Conservation (phyloP, 2,329 filamentous ascomycete genomes). For the Sclerotinia trifoliorum region DNA sequence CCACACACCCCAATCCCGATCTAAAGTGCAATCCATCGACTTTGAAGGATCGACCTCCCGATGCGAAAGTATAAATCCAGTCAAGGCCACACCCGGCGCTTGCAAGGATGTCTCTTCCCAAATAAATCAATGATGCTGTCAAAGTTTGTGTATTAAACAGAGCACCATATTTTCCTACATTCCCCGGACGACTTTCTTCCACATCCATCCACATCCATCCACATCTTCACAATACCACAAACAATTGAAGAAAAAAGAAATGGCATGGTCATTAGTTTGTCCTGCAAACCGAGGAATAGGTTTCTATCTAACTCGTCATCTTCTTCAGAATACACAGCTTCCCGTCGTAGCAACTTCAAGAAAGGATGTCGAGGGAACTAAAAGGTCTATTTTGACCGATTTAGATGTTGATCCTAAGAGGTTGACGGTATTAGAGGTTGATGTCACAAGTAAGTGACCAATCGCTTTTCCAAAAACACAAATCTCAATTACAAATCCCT, state of each 20-base stretch:
- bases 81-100: slow-evolving; percentile 21
- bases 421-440: slow-evolving; percentile 52
- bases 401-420: slow-evolving; percentile 47
- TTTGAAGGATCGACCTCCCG: not conserved
- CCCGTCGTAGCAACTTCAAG: slow-evolving; percentile 62
- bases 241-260: slow-evolving; percentile 15
- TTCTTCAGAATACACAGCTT: slow-evolving; percentile 55
- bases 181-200: not conserved
- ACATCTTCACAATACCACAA: not conserved
- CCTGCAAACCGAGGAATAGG: slow-evolving; percentile 65
- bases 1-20: slow-evolving; percentile 13
- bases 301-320: slow-evolving; percentile 56
- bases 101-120: slow-evolving; percentile 1
- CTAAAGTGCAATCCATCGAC: not conserved
- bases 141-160: not conserved
- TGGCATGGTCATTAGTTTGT: slow-evolving; percentile 47
- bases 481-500: not conserved
- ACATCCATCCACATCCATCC: not conserved
- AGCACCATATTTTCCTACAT: not conserved
- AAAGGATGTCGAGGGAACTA: slow-evolving; percentile 50
- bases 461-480: not conserved
- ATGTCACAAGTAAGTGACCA: slow-evolving; percentile 52
- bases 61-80: slow-evolving; percentile 9
- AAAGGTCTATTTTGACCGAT: slow-evolving; percentile 50
- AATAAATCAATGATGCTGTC: slow-evolving; percentile 20